Conservation (phyloP, 768 basidiomycete species). For the Astraeus odoratus region DNA sequence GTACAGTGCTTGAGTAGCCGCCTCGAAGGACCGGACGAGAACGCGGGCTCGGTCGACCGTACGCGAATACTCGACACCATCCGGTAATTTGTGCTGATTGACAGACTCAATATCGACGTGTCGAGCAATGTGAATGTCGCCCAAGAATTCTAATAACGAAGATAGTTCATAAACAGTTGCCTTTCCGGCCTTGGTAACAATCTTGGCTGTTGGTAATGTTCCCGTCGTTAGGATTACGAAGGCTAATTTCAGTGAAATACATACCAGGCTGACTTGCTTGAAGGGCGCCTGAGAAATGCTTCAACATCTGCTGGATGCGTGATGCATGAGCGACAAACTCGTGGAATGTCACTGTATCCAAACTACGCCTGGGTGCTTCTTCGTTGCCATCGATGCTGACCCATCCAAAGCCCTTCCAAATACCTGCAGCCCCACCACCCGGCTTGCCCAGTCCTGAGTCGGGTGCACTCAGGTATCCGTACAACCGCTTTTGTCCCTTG, state of each 20-base stretch:
- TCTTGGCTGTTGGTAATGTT: conserved; percentile 12
- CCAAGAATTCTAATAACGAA: conserved; percentile 33
- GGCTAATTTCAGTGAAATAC: not conserved
- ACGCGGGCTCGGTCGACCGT: conserved; percentile 40
- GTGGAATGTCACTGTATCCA: conserved; percentile 25
- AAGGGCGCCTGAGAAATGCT: conserved; percentile 13
- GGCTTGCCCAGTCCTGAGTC: conserved; percentile 35
- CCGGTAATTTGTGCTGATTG: conserved; percentile 23
- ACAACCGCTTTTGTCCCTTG: conserved; percentile 27
- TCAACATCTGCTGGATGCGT: conserved; percentile 25
- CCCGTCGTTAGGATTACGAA: not conserved
- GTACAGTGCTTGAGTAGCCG: conserved; percentile 42
- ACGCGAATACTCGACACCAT: conserved; percentile 33
- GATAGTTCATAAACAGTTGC: conserved; percentile 33
- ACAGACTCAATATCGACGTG: conserved; percentile 45
- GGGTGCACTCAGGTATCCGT: conserved; percentile 30
- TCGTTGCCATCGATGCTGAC: conserved; percentile 30
- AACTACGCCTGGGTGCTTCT: conserved; percentile 21
- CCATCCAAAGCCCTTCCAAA: conserved; percentile 53
- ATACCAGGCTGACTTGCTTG: conserved; percentile 18
- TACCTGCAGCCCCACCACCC: conserved; percentile 45
- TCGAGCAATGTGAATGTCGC: conserved; percentile 45
- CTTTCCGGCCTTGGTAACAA: conserved; percentile 24
- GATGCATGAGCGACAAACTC: conserved; percentile 24
- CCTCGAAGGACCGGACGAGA: conserved; percentile 43